Base-by-base conservation (phyloP, 768 basidiomycete genomes). In the Zangia roseola region DNA sequence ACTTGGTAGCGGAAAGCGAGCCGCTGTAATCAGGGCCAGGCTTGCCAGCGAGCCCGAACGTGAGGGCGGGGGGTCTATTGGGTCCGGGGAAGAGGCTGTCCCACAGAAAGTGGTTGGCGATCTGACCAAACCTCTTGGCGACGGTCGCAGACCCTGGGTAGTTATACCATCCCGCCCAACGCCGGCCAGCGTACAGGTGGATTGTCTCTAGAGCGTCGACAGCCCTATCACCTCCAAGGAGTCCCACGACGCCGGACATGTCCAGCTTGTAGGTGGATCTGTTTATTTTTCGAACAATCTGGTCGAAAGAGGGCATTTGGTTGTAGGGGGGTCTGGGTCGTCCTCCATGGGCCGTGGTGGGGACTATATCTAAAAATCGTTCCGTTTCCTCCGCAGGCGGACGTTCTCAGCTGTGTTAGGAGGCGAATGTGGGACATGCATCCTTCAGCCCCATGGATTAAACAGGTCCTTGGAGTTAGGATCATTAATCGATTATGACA, bases 1-100 rank as follows among this genome's bases (percentile, higher is more conserved):
- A 71, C 65, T 46, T 73, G 77, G 54, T 88, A 68, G 65, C 86
- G 77, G 42, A 92, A 70, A n/a, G 83, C 55, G 88, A 81, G 1
- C 86, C 82, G 53, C 83, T 82, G 65, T 81, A 92, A 54, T 87
- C 86, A 35, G 88, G 88, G 2, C 70, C 69, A 35, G n/a, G 12
- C 38, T 52, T 50, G 14, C 65, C 70, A n/a, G 53, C 56, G 37
- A 69, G 43, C 6, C 49, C 52, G 40, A 70, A 70, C 12, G 60
- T 58, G n/a, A 37, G 8, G 23, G 58, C 46, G 1, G 70, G 64
- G 20, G 61, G 34, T 24, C 60, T 52, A 24, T 65, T 61, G 33
- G 54, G 49, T 17, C 69, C 70, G 10, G 69, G 69, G 34, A 65
- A 70, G n/a, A 71, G 26, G 10, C 50, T 63, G 37, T 62, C 62